Conservation (phyloP, 768 basidiomycete genomes). For the Lentinula sp. region DNA sequence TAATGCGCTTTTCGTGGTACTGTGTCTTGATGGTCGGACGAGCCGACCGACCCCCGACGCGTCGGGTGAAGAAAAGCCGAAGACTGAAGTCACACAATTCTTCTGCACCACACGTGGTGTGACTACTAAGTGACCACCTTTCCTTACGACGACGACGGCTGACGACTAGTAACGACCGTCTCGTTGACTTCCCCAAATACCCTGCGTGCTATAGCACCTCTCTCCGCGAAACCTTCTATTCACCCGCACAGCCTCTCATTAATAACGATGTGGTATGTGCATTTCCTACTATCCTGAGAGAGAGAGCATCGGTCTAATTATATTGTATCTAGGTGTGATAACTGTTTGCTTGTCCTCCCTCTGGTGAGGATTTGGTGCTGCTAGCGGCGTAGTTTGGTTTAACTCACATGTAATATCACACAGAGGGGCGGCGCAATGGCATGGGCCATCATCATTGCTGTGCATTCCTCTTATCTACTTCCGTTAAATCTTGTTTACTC, state of each 20-base stretch:
- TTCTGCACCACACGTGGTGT: background rate
- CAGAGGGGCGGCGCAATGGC: slow-evolving; percentile 70
- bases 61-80: too few species aligned
- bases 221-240: slow-evolving; percentile 14
- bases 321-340: slow-evolving; percentile 57
- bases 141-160: slow-evolving; percentile 1
- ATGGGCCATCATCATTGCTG: slow-evolving; percentile 59
- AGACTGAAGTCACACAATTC: too few species aligned
- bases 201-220: background rate
- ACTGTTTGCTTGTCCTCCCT: slow-evolving; percentile 69
- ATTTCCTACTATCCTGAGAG: slow-evolving; percentile 13
- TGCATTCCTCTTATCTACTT: slow-evolving; percentile 23
- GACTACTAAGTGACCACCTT: background rate
- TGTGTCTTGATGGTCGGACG: too few species aligned
- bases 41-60: too few species aligned
- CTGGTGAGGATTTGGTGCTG: slow-evolving; percentile 39
- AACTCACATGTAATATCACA: slow-evolving; percentile 18
- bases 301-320: slow-evolving; percentile 7
- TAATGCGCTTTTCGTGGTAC: too few species aligned
- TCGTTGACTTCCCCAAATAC: background rate
- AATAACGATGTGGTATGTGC: slow-evolving; percentile 21
- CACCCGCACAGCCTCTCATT: slow-evolving; percentile 3
- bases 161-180: background rate
- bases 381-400: slow-evolving; percentile 17
- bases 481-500: background rate